Percentiles rank a stretch among this genome's conserved stretches.
These are phyloP conservation scores for Rehmannia glutinosa DNA, from an alignment of 257 asterid species.

Conservation along the genomic window DNA sequence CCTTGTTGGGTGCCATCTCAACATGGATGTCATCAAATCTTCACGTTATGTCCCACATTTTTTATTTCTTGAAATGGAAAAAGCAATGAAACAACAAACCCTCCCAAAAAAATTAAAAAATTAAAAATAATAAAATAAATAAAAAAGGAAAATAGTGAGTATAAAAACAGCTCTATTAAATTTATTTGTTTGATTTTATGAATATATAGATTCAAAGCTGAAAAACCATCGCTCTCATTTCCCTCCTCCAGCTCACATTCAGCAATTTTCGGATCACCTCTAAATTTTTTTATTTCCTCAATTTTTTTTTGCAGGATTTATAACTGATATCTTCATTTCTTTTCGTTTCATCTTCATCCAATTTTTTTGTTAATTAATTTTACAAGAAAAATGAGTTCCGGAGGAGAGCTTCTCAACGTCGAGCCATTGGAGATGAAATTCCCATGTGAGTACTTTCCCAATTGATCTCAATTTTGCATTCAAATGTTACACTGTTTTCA, in stretches of 20 bases:
- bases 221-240: slow-evolving; percentile 18
- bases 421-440: slow-evolving; percentile 65
- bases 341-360: slow-evolving; percentile 17
- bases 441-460: slow-evolving; percentile 38
- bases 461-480: background rate
- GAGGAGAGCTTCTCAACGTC: slow-evolving; percentile 54
- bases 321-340: slow-evolving; percentile 6
- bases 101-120: too few species aligned
- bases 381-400: slow-evolving; percentile 36
- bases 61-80: too few species aligned
- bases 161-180: too few species aligned
- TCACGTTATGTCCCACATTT: too few species aligned
- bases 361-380: background rate
- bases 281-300: background rate
- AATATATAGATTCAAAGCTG: slow-evolving; percentile 6
- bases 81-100: too few species aligned
- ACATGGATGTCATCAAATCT: too few species aligned
- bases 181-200: too few species aligned
- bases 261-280: slow-evolving; percentile 42
- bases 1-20: too few species aligned
- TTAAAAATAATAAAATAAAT: too few species aligned
- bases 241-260: slow-evolving; percentile 23
- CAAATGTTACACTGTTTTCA: background rate
- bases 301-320: slow-evolving; percentile 1
- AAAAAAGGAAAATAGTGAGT: too few species aligned